Evolutionary conservation across 179 eudicot genomes (phyloP).

Genomic region (Beta lomatogona): DNA sequence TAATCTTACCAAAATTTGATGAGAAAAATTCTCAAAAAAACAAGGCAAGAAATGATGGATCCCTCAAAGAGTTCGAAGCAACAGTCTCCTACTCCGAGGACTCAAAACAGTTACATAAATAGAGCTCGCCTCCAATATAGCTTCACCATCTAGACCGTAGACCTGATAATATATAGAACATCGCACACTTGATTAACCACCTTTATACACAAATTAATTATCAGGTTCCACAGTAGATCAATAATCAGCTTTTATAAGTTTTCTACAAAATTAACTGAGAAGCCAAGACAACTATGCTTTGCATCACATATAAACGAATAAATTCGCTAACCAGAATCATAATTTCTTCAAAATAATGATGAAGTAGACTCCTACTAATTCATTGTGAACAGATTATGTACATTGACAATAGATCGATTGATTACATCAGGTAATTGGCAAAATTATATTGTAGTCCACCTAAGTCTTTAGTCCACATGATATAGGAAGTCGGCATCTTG

Average conservation of each 20-base stretch:
- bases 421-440: too few species aligned
- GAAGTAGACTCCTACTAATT: too few species aligned
- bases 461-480: not conserved
- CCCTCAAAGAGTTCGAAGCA: slow-evolving; percentile 58
- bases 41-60: slow-evolving; percentile 45
- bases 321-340: not conserved
- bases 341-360: not conserved
- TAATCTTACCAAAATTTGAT: slow-evolving; percentile 35
- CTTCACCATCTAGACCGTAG: slow-evolving; percentile 89
- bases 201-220: not conserved
- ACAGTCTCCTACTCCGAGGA: slow-evolving; percentile 51
- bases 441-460: too few species aligned
- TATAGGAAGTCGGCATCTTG: not conserved
- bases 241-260: not conserved
- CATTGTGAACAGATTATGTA: not conserved
- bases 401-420: not conserved
- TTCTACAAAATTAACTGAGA: not conserved
- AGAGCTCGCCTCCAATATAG: slow-evolving; percentile 60
- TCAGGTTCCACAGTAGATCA: not conserved
- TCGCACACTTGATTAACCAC: not conserved
- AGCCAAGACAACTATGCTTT: not conserved
- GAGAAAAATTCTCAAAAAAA: slow-evolving; percentile 45
- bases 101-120: slow-evolving; percentile 46
- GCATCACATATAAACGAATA: not conserved
- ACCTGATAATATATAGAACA: slow-evolving; percentile 47